Conservation (phyloP, 768 basidiomycete species). For the Austroboletus eburneus region DNA sequence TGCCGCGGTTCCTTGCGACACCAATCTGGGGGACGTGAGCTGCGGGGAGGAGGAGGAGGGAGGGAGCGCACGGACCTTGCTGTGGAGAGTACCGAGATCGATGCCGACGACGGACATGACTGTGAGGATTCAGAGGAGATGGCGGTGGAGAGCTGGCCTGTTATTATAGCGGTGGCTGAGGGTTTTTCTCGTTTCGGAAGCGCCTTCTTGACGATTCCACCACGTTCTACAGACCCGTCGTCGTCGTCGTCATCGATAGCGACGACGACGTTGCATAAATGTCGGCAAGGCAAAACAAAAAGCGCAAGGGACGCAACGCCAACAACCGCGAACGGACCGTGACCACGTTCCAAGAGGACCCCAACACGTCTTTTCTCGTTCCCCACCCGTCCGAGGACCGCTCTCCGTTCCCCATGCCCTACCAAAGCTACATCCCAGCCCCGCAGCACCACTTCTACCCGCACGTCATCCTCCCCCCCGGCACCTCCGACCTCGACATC, state of each 20-base stretch:
- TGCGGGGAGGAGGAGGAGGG: conserved; percentile 3
- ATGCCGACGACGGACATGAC: conserved; percentile 91
- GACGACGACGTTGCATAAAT: conserved; percentile 22
- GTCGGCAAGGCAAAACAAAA: conserved; percentile 63
- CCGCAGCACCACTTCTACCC: conserved; percentile 27
- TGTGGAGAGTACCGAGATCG: conserved; percentile 87
- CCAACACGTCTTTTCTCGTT: conserved; percentile 49
- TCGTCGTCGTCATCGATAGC: not conserved
- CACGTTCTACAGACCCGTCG: conserved; percentile 17
- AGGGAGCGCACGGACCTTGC: conserved; percentile 53
- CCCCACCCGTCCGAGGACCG: conserved; percentile 50
- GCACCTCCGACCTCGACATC: conserved; percentile 65
- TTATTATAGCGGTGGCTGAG: conserved; percentile 15
- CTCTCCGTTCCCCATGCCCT: conserved; percentile 38
- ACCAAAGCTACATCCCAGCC: conserved; percentile 32
- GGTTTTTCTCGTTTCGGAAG: conserved; percentile 20
- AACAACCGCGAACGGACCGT: conserved; percentile 64
- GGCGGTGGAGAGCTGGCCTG: no score
- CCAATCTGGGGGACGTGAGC: conserved; percentile 80
- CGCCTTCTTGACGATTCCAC: conserved; percentile 26
- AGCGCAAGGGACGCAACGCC: conserved; percentile 51
- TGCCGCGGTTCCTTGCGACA: conserved; percentile 91
- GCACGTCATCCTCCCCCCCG: conserved; percentile 40
- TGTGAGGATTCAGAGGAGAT: no score
- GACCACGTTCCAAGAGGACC: conserved; percentile 59